Evolutionary conservation across 1,284 basidiomycete species (phyloP).

Genomic region (Microbotryum saponariae): DNA sequence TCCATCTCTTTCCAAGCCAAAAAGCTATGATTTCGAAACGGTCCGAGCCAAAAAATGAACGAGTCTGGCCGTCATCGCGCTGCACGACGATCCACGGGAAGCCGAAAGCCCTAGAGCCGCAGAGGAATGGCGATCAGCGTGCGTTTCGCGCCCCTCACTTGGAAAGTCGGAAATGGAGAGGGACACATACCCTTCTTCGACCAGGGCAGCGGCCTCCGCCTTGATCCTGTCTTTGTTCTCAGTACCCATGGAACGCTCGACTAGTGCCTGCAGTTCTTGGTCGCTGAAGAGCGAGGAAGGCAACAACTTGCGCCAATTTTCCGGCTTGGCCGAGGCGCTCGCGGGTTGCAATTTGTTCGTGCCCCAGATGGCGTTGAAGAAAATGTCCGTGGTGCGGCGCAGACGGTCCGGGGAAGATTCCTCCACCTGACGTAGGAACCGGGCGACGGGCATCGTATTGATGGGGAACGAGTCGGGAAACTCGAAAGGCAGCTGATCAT

Average conservation of each 20-base stretch:
- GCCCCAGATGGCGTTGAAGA: slow-evolving; percentile 24
- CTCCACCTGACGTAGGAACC: slow-evolving; percentile 18
- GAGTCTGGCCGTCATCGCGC: slow-evolving; percentile 13
- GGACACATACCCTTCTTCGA: slow-evolving; percentile 14
- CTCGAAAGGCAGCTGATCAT: not conserved
- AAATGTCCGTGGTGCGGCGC: slow-evolving; percentile 9
- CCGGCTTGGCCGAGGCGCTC: slow-evolving; percentile 10
- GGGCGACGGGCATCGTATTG: slow-evolving; percentile 22
- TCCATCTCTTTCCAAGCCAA: slow-evolving; percentile 22
- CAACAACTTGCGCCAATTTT: slow-evolving; percentile 4
- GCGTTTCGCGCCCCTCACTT: not conserved
- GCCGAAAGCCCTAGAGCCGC: not conserved
- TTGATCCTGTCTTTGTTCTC: slow-evolving; percentile 26
- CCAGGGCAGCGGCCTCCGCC: slow-evolving; percentile 8
- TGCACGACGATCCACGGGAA: slow-evolving; percentile 21
- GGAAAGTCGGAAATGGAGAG: slow-evolving; percentile 16
- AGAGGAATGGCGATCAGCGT: not conserved
- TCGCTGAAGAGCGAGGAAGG: slow-evolving; percentile 1
- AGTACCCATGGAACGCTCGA: slow-evolving; percentile 7
- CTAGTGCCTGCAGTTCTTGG: slow-evolving; percentile 13
- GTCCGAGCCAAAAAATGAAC: slow-evolving; percentile 26
- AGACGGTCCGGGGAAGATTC: slow-evolving; percentile 10
- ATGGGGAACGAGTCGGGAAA: slow-evolving; percentile 24
- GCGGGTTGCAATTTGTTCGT: not conserved
- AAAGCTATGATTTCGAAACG: slow-evolving; percentile 30